Evolutionary conservation across 148 eudicot genomes (phyloP), one percentile per base, ranked within the genome.

Genomic region (Fallopia convolvulus): DNA sequence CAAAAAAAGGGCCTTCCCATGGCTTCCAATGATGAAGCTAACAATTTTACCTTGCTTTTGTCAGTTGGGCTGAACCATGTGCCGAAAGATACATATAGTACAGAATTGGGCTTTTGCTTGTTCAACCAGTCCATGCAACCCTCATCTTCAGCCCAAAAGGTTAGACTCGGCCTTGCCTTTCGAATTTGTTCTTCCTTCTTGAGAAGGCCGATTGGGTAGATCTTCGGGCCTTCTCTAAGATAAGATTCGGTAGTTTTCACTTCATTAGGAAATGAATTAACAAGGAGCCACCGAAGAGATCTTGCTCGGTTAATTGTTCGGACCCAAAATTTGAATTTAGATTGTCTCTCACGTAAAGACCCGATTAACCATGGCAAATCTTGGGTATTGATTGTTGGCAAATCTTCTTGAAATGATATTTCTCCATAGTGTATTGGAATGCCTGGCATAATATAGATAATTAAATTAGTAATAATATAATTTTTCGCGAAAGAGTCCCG

Each of bases 41-140:
- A 74, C 18, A 61, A 79, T 30, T 78, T 85, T 7, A 89, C 82
- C 72, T 93, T 87, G 3, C 55, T 58, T 77, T 87, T 89, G 1
- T 85, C 89, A 41, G 89, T 87, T 32, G 98, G 98, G 83, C 91
- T 85, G 49, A 90, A 92, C 98, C 98, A 93, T 75, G 94, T 93
- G 26, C 98, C 98, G 74, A 93, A 93, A 0, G 97, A 91, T 10
- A 91, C 78, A 80, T 93, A 93, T 20, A 93, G 52, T 0, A 93
- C 97, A 12, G 90, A 90, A 56, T 87, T 76, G 23, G 80, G 81
- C 23, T 68, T 70, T 77, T 91, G 91, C 47, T 79, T 63, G 58
- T 86, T 83, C 4, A 90, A 85, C 98, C 98, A 93, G 18, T 77
- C 85, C 56, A 90, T 76, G 77, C 92, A 87, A 14, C 86, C 86